These are phyloP conservation scores for Aureobasidium sp. DNA, from an alignment of 2,329 filamentous ascomycete species.

Conservation along the genomic window DNA sequence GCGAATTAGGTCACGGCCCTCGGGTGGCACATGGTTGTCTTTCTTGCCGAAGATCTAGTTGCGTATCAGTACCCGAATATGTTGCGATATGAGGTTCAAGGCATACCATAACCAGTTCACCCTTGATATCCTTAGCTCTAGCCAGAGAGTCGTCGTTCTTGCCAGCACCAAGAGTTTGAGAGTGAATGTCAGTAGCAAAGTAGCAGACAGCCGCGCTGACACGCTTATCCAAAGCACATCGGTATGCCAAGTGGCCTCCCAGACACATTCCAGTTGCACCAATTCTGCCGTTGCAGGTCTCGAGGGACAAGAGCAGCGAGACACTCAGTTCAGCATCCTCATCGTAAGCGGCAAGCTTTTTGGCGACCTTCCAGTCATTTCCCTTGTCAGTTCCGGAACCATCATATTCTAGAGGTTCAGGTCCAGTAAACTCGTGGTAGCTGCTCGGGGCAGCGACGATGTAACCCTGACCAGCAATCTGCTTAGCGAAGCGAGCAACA, in stretches of 20 bases:
- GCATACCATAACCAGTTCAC: conserved; percentile 64
- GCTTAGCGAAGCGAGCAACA: conserved; percentile 78
- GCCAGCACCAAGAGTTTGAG: conserved; percentile 61
- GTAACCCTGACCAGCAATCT: conserved; percentile 88
- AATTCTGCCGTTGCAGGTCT: conserved; percentile 62
- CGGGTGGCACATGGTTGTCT: conserved; percentile 81
- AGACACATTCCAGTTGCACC: conserved; percentile 86
- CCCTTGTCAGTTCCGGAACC: conserved; percentile 79
- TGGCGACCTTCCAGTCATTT: conserved; percentile 72
- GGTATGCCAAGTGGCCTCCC: conserved; percentile 76
- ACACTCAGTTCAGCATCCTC: conserved; percentile 41
- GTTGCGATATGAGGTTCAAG: background rate
- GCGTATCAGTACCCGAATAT: conserved; percentile 15
- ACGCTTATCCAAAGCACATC: conserved; percentile 64
- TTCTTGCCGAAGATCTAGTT: conserved; percentile 73
- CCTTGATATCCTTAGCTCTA: conserved; percentile 60
- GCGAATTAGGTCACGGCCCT: conserved; percentile 77
- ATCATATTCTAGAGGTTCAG: conserved; percentile 77
- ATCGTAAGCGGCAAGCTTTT: conserved; percentile 81
- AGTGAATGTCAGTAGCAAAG: conserved; percentile 89
- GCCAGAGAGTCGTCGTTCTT: conserved; percentile 55
- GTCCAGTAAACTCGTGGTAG: conserved; percentile 88
- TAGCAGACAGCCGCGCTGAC: conserved; percentile 74
- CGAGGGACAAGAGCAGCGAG: conserved; percentile 31
- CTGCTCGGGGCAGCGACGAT: conserved; percentile 85